Evolutionary conservation across 139 green algal genomes (phyloP).

Genomic region (Picochlorum sp.): DNA sequence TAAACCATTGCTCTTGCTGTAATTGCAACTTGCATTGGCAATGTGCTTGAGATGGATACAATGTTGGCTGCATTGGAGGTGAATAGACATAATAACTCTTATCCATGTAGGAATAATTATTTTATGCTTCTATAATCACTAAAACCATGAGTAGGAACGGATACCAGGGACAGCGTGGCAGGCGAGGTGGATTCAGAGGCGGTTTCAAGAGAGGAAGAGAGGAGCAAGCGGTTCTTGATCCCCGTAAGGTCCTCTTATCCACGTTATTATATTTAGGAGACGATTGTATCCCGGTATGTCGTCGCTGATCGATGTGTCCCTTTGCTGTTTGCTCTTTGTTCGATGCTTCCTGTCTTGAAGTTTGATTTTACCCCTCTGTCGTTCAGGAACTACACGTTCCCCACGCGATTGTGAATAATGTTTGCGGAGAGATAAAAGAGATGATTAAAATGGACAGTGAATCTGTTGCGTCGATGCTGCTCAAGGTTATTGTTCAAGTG

Average conservation of each 20-base stretch:
- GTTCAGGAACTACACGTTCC: constrained; percentile 5
- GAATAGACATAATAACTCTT: too few species aligned
- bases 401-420: neutral
- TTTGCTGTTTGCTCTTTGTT: neutral
- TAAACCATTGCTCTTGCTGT: too few species aligned
- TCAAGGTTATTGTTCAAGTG: constrained; percentile 62
- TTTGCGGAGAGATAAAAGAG: constrained; percentile 13
- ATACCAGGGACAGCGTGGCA: neutral
- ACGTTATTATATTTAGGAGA: constrained; percentile 22
- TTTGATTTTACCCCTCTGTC: neutral
- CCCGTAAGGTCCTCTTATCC: constrained; percentile 12
- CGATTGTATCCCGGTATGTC: constrained; percentile 12
- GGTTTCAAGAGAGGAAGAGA: constrained; percentile 1
- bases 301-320: constrained; percentile 3
- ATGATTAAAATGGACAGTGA: constrained; percentile 7
- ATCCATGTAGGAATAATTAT: too few species aligned
- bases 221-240: constrained; percentile 15
- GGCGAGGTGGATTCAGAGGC: neutral
- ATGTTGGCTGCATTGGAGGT: too few species aligned
- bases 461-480: constrained; percentile 29
- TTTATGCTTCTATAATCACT: too few species aligned
- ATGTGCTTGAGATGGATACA: too few species aligned
- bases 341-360: neutral
- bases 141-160: neutral
- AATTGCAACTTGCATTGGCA: too few species aligned